Conservation (phyloP, 2,329 filamentous ascomycete genomes). For the Fusarium multiceps region DNA sequence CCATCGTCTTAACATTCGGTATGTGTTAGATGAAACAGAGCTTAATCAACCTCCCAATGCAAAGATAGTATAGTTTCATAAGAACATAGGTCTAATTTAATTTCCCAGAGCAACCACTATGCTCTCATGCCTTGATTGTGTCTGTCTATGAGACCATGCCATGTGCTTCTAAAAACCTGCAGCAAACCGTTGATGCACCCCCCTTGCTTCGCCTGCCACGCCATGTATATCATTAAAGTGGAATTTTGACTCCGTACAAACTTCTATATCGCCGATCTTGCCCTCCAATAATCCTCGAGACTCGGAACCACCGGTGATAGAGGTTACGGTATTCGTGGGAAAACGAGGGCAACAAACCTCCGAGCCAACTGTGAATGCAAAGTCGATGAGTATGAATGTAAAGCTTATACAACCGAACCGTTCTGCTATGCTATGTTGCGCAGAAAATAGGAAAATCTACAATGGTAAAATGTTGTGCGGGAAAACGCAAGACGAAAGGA, state of each 20-base stretch:
- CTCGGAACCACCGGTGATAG: constrained; percentile 1
- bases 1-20: neutral
- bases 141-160: constrained; percentile 12
- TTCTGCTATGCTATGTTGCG: constrained; percentile 30
- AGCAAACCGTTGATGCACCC: constrained; percentile 21
- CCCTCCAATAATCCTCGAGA: neutral
- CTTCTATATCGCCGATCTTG: neutral
- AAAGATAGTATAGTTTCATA: constrained; percentile 7
- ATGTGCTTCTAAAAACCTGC: constrained; percentile 21
- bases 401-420: constrained; percentile 24
- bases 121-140: constrained; percentile 11
- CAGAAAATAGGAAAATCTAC: constrained; percentile 19
- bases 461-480: constrained; percentile 7
- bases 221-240: constrained; percentile 27
- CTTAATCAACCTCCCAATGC: constrained; percentile 5
- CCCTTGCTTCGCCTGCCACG: constrained; percentile 19
- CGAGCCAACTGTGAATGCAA: constrained; percentile 10
- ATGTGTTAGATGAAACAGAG: constrained; percentile 3
- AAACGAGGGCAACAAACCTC: constrained; percentile 1
- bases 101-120: constrained; percentile 2
- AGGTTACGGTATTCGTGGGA: constrained; percentile 1
- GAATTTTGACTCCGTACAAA: constrained; percentile 10
- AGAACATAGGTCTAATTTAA: constrained; percentile 5
- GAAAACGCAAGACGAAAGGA: constrained; percentile 1
- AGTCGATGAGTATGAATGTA: constrained; percentile 4